These are phyloP conservation scores for Xylariaceae sp. DNA, from an alignment of 2,329 filamentous ascomycete genomes.

Conservation along the genomic window DNA sequence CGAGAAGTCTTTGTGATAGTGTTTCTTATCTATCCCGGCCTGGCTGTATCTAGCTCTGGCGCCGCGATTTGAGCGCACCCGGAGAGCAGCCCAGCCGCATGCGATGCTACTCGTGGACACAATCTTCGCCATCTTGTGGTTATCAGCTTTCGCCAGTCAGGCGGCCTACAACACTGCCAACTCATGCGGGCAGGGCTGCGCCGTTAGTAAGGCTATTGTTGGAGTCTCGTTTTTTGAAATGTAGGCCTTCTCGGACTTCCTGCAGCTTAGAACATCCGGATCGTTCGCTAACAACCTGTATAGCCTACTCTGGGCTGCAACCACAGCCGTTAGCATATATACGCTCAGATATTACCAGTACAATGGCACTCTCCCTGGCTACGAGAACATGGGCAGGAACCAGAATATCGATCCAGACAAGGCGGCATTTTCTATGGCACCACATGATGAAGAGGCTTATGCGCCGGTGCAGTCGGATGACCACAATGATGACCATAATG, in stretches of 20 bases:
- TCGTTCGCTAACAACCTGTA: slow-evolving; percentile 1
- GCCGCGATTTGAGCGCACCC: slow-evolving; percentile 64
- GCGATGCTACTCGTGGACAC: slow-evolving; percentile 62
- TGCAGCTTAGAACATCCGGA: neutral
- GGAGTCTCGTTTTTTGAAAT: slow-evolving; percentile 64
- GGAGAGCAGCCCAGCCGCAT: slow-evolving; percentile 63
- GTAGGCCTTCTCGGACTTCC: slow-evolving; percentile 44
- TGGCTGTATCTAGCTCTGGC: slow-evolving; percentile 69
- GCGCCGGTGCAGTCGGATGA: slow-evolving; percentile 62
- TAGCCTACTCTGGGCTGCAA: slow-evolving; percentile 59
- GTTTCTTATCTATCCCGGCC: slow-evolving; percentile 65
- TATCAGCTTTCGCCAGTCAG: slow-evolving; percentile 68
- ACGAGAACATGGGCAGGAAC: slow-evolving; percentile 50
- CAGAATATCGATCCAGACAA: slow-evolving; percentile 69
- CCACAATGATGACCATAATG: slow-evolving; percentile 47
- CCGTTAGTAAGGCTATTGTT: slow-evolving; percentile 65
- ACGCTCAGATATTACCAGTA: slow-evolving; percentile 64
- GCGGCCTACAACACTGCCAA: slow-evolving; percentile 63
- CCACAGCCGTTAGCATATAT: slow-evolving; percentile 61
- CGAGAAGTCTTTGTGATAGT: slow-evolving; percentile 45
- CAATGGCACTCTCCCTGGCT: slow-evolving; percentile 64
- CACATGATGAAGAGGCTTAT: slow-evolving; percentile 68
- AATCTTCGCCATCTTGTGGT: slow-evolving; percentile 64
- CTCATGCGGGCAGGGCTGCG: slow-evolving; percentile 59
- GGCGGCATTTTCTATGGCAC: slow-evolving; percentile 68